Evolutionary conservation across 148 eudicot species (phyloP).

Genomic region (Rhododendron vialii): DNA sequence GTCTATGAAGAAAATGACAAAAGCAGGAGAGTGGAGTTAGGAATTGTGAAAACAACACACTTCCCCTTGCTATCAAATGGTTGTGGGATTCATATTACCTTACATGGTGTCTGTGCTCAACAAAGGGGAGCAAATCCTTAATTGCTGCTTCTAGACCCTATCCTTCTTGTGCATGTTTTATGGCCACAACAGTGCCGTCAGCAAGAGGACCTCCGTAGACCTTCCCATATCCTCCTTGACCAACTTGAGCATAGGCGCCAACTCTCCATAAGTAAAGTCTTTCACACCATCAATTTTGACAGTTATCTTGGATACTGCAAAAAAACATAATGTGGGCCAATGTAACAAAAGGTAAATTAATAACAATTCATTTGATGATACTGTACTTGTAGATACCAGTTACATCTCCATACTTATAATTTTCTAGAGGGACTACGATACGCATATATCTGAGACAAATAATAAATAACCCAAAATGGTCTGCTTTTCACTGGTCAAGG

Average conservation of each 20-base stretch:
- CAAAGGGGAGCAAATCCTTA: too few species aligned
- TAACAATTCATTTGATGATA: not conserved
- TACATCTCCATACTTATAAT: not conserved
- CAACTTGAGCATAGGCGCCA: constrained; percentile 65
- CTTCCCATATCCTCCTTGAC: constrained; percentile 92
- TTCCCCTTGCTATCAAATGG: too few species aligned
- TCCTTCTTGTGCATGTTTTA: constrained; percentile 85
- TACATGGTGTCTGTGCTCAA: too few species aligned
- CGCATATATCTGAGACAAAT: not conserved
- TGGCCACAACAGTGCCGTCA: constrained; percentile 57
- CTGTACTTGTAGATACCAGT: not conserved
- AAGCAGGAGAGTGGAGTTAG: too few species aligned
- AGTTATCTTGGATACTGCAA: constrained; percentile 60
- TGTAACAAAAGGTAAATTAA: not conserved
- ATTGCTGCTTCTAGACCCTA: not conserved
- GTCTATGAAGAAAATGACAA: too few species aligned
- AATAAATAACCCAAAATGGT: constrained; percentile 10
- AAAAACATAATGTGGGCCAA: not conserved
- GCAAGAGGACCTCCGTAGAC: constrained; percentile 68
- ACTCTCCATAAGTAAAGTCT: constrained; percentile 55
- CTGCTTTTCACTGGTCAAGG: not conserved
- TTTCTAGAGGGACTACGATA: not conserved
- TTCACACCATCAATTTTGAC: constrained; percentile 76
- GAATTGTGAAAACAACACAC: too few species aligned
- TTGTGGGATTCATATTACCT: too few species aligned